Evolutionary conservation across 352 stramenopile genomes (phyloP), one percentile per base, ranked within the genome.

Genomic region (Pythium monospermum): DNA sequence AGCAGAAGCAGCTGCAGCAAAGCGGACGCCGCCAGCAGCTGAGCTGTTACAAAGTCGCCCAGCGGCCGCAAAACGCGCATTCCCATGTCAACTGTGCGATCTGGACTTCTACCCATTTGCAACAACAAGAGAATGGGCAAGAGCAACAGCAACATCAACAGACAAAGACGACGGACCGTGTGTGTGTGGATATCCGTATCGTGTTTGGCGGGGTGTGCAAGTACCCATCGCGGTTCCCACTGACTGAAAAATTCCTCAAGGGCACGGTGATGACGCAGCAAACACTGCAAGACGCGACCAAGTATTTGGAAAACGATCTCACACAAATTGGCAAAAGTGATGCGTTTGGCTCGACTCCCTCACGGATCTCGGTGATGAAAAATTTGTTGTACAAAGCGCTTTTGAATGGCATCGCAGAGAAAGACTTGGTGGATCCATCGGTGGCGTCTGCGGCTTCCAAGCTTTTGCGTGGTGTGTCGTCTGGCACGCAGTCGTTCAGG

Each of bases 51-150:
- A 87, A 83, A 46, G 66, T 87, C 15, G 69, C 71, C 8, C 61
- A 73, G 51, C 61, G 76, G 21, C 52, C 60, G 11, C 54, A 70
- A 26, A 87, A 87, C 37, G 55, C 76, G 25, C 76, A 87, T 53
- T 73, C 76, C 16, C 64, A 76, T 27, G 73, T 83, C 18, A 83
- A 84, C 53, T 71, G 51, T n/a, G 69, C 69, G 42, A 67, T 80
- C 19, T 63, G 52, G 47, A 32, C 74, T 8, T 22, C 46, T 0
- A 30, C 48, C 6, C 48, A 51, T 23, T 30, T 37, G 1, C 57
- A 62, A 19, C 21, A 62, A 30, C 33, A 26, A 22, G 48, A 53
- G 2, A 3, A 15, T 2, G n/a, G n/a, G n/a, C n/a, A n/a, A n/a
- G n/a, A n/a, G n/a, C n/a, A n/a, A n/a, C n/a, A n/a, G n/a, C n/a